These are phyloP conservation scores for Fusarium solani-melongenae DNA, from an alignment of 2,329 filamentous ascomycete genomes.

Conservation along the genomic window DNA sequence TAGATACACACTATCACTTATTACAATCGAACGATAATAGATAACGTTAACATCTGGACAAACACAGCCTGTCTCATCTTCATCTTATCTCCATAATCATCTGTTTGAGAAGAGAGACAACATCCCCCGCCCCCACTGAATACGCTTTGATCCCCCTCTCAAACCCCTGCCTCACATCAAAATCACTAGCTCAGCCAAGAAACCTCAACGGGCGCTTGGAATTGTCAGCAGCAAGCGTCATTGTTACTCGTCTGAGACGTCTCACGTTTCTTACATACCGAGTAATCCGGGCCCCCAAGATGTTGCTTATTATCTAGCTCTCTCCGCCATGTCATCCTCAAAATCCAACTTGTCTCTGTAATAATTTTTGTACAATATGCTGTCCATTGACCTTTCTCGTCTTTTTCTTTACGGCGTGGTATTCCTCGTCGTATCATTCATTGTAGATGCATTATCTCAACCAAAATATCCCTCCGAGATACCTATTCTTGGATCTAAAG, in stretches of 20 bases:
- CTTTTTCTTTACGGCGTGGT: slow-evolving; percentile 42
- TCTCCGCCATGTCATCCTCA: background rate
- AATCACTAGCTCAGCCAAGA: background rate
- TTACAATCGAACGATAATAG: background rate
- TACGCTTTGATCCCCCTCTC: background rate
- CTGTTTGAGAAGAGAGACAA: background rate
- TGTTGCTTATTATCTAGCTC: background rate
- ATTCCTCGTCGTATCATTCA: slow-evolving; percentile 52
- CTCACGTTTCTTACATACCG: background rate
- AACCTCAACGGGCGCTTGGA: background rate
- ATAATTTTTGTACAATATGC: background rate
- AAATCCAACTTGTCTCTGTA: background rate
- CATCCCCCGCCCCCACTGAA: background rate
- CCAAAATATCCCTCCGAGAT: slow-evolving; percentile 54
- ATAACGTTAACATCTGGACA: no score
- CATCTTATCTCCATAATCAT: background rate
- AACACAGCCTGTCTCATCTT: background rate
- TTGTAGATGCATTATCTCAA: slow-evolving; percentile 53
- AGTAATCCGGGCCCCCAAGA: background rate
- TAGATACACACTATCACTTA: background rate
- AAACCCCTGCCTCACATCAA: slow-evolving; percentile 4
- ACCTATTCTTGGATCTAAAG: slow-evolving; percentile 52
- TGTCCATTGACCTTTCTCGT: slow-evolving; percentile 44
- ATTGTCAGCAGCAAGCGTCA: slow-evolving; percentile 8
- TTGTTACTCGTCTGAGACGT: slow-evolving; percentile 19